Evolutionary conservation across 371 early-diverging fungal species (phyloP), one percentile per base, ranked within the genome.

Genomic region (Mortierella sp.): DNA sequence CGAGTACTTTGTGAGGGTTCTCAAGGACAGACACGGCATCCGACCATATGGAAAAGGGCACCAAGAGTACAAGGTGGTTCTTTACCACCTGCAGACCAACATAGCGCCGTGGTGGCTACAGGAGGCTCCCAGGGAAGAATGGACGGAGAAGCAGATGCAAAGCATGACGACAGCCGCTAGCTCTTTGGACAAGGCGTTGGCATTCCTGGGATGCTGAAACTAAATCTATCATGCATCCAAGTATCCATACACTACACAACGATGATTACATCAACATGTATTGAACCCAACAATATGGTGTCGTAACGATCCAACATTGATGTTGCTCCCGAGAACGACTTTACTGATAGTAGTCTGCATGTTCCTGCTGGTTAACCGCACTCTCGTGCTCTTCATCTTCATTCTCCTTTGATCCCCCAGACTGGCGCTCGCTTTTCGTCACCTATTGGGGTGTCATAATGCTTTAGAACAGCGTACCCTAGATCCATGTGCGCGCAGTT

Each of bases 351-450:
- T 74, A 74, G 46, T 74, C 68, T 52, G 63, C 50, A 22, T 63
- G 63, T 57, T 74, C 64, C 55, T 65, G 67, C 39, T 67, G 68
- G 39, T 56, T 60, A 17, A 63, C 46, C 17, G 51, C 27, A 17
- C 44, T 48, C 7, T 74, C 76, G 10, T 74, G 68, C 24, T 74
- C 76, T 17, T 80, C 83, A 39, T 82, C 84, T 29, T 85, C 84
- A 55, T 86, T 84, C 51, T 85, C 85, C 67, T 83, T 85, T 41
- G 68, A 69, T 19, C 79, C 73, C 19, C 82, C 71, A 25, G 83
- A 74, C 29, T 86, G 78, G 59, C 88, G 76, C 46, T 86, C 88
- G 27, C 84, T 80, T 61, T 88, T 86, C 22, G 85, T 88, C 21
- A 86, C 83, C 86, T 88, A 63, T 49, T 19, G 9, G 34, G 34